A percentile compares a stretch with the other conserved stretches of the same genome.
phyloP scores from a whole-genome alignment of 2,329 filamentous ascomycete genomes.

The Penicillium janthinellum region DNA sequence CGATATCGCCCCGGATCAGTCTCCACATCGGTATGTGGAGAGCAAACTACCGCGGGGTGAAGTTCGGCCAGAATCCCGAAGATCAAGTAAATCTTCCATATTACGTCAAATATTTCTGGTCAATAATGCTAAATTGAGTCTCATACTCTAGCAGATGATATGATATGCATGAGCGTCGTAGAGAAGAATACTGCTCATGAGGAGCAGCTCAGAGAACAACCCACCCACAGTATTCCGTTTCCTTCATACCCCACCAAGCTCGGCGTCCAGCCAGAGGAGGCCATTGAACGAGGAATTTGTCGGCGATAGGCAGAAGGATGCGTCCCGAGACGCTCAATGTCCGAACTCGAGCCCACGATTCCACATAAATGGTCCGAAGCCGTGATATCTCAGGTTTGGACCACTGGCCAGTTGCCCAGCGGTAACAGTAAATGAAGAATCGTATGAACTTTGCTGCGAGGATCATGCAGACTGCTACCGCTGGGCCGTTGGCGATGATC shows the following conservation, averaged over 20 bases:
- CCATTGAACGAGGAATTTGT: slow-evolving; percentile 84
- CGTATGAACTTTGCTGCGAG: slow-evolving; percentile 59
- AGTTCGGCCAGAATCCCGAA: slow-evolving; percentile 1
- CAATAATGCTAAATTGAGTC: not conserved
- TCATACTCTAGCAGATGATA: not conserved
- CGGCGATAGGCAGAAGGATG: slow-evolving; percentile 70
- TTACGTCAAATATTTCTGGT: not conserved
- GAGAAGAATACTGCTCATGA: not conserved
- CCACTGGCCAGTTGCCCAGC: slow-evolving; percentile 11
- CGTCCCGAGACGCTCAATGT: slow-evolving; percentile 82
- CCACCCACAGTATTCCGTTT: slow-evolving; percentile 43
- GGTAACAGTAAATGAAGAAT: slow-evolving; percentile 46
- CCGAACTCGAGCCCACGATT: slow-evolving; percentile 87
- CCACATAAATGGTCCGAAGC: slow-evolving; percentile 80
- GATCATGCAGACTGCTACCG: slow-evolving; percentile 77
- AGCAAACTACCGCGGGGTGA: not conserved
- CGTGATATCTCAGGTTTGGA: slow-evolving; percentile 14
- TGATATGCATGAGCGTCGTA: not conserved
- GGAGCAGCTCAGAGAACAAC: slow-evolving; percentile 36
- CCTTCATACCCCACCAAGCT: slow-evolving; percentile 42
- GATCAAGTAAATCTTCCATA: not conserved
- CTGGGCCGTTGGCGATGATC: slow-evolving; percentile 85
- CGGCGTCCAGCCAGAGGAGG: slow-evolving; percentile 57
- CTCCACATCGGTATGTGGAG: slow-evolving; percentile 15
- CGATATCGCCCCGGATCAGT: not conserved